Evolutionary conservation across 306 rosid species (phyloP).

Genomic region (Chamaecrista fasciculata): DNA sequence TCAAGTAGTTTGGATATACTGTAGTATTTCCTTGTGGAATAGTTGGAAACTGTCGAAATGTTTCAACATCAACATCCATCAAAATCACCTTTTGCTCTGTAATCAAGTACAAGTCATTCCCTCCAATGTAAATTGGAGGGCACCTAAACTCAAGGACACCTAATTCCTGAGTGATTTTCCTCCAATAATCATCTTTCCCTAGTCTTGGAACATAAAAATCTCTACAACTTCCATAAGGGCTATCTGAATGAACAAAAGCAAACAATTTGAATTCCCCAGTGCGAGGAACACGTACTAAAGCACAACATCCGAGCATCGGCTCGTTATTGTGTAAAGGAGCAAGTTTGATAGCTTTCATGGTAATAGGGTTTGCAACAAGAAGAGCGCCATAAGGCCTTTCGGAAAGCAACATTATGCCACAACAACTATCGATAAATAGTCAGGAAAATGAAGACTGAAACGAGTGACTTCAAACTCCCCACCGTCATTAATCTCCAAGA

Average conservation of each 20-base stretch:
- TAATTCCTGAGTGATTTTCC: not conserved
- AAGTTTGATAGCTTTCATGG: not conserved
- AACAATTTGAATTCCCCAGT: slow-evolving; percentile 26
- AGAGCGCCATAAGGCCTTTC: not conserved
- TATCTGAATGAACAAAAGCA: slow-evolving; percentile 1
- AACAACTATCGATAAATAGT: slow-evolving; percentile 15
- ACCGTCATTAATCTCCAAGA: slow-evolving; percentile 23
- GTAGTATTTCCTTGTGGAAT: slow-evolving; percentile 9
- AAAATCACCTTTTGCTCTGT: slow-evolving; percentile 16
- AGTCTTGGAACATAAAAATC: slow-evolving; percentile 22
- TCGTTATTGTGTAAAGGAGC: too few species aligned
- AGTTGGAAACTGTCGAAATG: not conserved
- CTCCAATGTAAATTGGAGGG: slow-evolving; percentile 21
- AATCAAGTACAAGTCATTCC: slow-evolving; percentile 24
- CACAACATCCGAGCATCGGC: too few species aligned
- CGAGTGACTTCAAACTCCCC: slow-evolving; percentile 8
- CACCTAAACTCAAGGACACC: slow-evolving; percentile 20
- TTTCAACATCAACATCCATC: slow-evolving; percentile 22
- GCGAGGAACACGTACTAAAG: slow-evolving; percentile 19
- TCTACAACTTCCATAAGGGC: not conserved
- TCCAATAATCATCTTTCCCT: slow-evolving; percentile 18
- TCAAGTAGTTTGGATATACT: slow-evolving; percentile 24
- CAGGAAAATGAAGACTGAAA: not conserved
- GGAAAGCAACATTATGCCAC: slow-evolving; percentile 8
- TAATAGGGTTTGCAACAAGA: slow-evolving; percentile 17